Evolutionary conservation across 139 green algal species (phyloP).

Genomic region (Micractinium conductrix): DNA sequence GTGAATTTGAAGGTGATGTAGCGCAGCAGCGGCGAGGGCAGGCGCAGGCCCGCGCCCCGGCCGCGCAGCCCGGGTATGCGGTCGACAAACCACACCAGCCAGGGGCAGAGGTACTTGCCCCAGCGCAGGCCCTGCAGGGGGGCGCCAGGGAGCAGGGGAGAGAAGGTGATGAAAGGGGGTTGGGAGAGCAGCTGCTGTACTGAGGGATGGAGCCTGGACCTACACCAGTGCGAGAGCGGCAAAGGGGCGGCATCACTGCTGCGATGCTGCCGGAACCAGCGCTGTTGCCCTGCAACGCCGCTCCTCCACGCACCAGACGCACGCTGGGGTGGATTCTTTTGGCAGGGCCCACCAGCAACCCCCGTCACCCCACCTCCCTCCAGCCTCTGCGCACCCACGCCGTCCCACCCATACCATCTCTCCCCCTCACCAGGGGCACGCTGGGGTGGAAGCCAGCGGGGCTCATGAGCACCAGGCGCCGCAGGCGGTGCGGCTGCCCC

Average conservation of each 20-base stretch:
- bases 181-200: too few relatives aligned
- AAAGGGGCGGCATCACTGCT: too few relatives aligned
- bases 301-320: too few relatives aligned
- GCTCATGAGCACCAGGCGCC: slow-evolving; percentile 79
- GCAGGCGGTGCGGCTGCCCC: slow-evolving; percentile 63
- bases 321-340: too few relatives aligned
- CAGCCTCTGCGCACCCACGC: too few relatives aligned
- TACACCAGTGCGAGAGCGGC: too few relatives aligned
- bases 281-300: too few relatives aligned
- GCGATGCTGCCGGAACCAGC: too few relatives aligned
- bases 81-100: slow-evolving; percentile 11
- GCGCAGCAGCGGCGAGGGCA: slow-evolving; percentile 73
- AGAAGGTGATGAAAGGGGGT: background rate
- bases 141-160: background rate
- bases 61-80: background rate
- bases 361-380: too few relatives aligned
- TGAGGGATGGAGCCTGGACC: too few relatives aligned
- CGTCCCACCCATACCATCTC: too few relatives aligned
- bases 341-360: too few relatives aligned
- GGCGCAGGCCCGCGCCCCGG: slow-evolving; percentile 58
- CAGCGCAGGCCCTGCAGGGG: slow-evolving; percentile 8
- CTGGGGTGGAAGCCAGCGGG: slow-evolving; percentile 80
- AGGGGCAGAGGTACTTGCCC: slow-evolving; percentile 32
- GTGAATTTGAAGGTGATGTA: slow-evolving; percentile 74
- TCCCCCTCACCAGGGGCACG: slow-evolving; percentile 39